phyloP scores from a whole-genome alignment of 306 rosid genomes.

The Calophaca sinica region DNA sequence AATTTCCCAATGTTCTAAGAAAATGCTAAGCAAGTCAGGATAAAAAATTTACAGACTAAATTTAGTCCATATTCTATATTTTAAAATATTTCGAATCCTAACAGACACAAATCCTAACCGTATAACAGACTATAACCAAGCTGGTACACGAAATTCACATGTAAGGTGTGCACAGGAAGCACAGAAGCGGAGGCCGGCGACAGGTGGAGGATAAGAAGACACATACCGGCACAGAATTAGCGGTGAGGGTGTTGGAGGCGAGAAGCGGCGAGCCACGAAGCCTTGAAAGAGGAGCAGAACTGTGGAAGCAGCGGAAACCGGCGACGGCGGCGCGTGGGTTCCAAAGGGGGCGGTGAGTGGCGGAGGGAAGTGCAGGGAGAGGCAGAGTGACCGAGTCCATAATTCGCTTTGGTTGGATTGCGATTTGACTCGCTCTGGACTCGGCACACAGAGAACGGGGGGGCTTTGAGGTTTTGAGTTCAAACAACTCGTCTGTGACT shows the following conservation, averaged over 20 bases:
- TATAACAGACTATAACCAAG: neutral
- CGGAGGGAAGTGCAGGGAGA: conserved; percentile 43
- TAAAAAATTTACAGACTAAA: neutral
- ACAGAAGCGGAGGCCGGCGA: neutral
- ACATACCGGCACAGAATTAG: conserved; percentile 69
- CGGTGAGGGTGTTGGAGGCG: conserved; percentile 57
- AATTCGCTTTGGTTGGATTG: neutral
- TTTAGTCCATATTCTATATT: neutral
- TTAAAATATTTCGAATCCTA: neutral
- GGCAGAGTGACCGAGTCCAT: conserved; percentile 63
- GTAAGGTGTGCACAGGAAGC: neutral
- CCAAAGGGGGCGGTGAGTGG: conserved; percentile 42
- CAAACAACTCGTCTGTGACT: neutral
- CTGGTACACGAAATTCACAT: neutral
- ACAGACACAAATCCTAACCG: conserved; percentile 9
- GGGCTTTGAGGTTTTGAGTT: conserved; percentile 16
- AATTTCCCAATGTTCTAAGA: neutral
- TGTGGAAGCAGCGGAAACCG: conserved; percentile 47
- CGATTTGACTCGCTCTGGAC: conserved; percentile 1
- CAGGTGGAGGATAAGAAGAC: neutral
- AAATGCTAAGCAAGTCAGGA: conserved; percentile 8
- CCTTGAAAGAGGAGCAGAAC: conserved; percentile 32
- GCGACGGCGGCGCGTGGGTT: conserved; percentile 37
- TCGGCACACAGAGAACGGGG: neutral
- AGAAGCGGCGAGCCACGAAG: conserved; percentile 47